Conservation (phyloP, 495 filamentous ascomycete genomes). For the Bacidia rubella region DNA sequence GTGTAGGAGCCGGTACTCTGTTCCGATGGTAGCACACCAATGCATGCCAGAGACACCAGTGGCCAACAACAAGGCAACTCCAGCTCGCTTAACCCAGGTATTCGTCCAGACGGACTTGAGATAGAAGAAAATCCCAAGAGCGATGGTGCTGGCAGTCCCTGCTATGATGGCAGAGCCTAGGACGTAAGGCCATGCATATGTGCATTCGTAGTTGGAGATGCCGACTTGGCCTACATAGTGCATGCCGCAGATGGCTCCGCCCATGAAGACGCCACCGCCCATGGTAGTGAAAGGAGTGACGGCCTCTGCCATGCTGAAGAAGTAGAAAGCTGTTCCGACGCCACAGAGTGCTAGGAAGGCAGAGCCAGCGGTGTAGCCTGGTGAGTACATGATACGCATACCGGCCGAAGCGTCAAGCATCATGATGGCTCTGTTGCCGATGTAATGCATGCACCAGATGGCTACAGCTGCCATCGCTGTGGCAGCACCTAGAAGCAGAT, state of each 20-base stretch:
- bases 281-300: constrained; percentile 43
- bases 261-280: constrained; percentile 53
- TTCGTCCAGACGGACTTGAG: constrained; percentile 66
- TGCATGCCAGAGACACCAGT: constrained; percentile 76
- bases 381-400: constrained; percentile 61
- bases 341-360: constrained; percentile 71
- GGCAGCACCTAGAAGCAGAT: constrained; percentile 56
- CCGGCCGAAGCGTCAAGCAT: constrained; percentile 45
- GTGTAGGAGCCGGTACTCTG: constrained; percentile 37
- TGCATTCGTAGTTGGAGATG: constrained; percentile 59
- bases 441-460: constrained; percentile 80
- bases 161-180: constrained; percentile 60
- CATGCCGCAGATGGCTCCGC: constrained; percentile 71
- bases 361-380: constrained; percentile 59
- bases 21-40: constrained; percentile 68
- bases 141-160: constrained; percentile 48
- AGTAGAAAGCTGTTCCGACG: constrained; percentile 56
- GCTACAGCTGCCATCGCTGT: constrained; percentile 69
- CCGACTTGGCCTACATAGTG: constrained; percentile 79
- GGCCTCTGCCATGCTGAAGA: constrained; percentile 41
- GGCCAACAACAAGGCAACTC: constrained; percentile 55
- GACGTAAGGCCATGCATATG: constrained; percentile 44
- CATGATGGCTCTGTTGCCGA: constrained; percentile 68
- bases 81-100: constrained; percentile 56
- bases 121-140: constrained; percentile 65